A percentile compares a stretch with the other conserved stretches of the same genome.
Evolutionary conservation across 192 early-diverging fungal species (phyloP).

Genomic region (Thamnidium elegans): DNA sequence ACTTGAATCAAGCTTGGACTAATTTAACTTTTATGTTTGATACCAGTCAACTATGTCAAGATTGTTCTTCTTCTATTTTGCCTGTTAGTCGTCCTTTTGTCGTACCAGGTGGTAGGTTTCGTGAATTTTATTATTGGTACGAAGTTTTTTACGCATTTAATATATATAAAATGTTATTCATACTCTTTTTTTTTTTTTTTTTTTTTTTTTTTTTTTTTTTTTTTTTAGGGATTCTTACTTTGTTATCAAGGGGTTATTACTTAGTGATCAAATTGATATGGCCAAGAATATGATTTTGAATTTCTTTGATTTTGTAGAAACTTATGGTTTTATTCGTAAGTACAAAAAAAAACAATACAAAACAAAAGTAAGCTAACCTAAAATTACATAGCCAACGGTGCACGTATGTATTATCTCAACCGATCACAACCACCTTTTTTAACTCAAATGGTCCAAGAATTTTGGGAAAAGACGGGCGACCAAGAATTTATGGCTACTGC

Average conservation of each 20-base stretch:
- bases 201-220: not conserved
- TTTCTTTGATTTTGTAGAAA: conserved; percentile 56
- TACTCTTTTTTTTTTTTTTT: not conserved
- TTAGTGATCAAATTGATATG: conserved; percentile 48
- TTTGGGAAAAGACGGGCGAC: conserved; percentile 53
- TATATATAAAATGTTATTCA: not conserved
- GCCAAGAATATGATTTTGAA: conserved; percentile 56
- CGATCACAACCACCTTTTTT: conserved; percentile 75
- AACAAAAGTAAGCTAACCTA: not conserved
- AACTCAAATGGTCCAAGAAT: conserved; percentile 64
- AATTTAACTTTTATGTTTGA: conserved; percentile 58
- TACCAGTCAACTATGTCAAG: conserved; percentile 45
- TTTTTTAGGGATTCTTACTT: conserved; percentile 60
- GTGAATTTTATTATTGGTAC: conserved; percentile 71
- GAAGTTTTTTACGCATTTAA: not conserved
- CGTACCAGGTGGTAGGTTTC: conserved; percentile 70
- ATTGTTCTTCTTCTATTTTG: conserved; percentile 57
- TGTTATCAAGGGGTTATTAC: conserved; percentile 60
- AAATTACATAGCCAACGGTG: conserved; percentile 57
- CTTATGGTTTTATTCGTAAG: conserved; percentile 67
- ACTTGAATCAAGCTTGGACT: conserved; percentile 57
- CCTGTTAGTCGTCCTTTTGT: conserved; percentile 59
- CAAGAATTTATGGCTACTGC: conserved; percentile 39
- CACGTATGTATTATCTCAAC: conserved; percentile 70
- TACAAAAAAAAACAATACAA: not conserved